These are phyloP conservation scores for Lactuca saligna DNA, from an alignment of 129 eudicot species.

Conservation along the genomic window DNA sequence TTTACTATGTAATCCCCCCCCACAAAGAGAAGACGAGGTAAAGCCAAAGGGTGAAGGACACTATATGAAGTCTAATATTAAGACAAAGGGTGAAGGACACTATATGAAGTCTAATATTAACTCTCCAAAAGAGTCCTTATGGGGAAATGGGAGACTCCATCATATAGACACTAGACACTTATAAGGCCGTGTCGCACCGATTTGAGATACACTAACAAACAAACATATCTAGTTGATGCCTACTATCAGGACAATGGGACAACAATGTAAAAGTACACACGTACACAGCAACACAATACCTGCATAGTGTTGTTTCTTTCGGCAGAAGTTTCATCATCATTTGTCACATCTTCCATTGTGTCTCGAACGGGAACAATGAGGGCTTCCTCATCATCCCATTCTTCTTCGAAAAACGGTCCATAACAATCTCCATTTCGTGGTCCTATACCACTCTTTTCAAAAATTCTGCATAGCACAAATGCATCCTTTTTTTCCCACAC, in stretches of 20 bases:
- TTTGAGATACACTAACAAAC: not conserved
- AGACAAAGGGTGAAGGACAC: too few species aligned
- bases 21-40: too few species aligned
- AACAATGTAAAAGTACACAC: conserved; percentile 3
- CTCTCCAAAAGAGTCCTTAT: too few species aligned
- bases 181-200: not conserved
- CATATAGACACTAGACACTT: not conserved
- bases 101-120: too few species aligned
- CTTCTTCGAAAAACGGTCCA: conserved; percentile 91
- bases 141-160: not conserved
- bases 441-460: conserved; percentile 78
- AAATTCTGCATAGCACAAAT: conserved; percentile 81
- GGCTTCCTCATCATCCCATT: conserved; percentile 67
- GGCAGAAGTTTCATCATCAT: conserved; percentile 46
- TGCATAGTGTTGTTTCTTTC: conserved; percentile 37
- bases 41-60: too few species aligned
- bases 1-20: too few species aligned
- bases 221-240: not conserved
- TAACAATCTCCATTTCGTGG: conserved; percentile 72
- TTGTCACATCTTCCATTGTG: conserved; percentile 53
- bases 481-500: conserved; percentile 51
- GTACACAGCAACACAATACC: conserved; percentile 30
- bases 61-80: too few species aligned
- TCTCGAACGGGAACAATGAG: conserved; percentile 70
- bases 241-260: not conserved